Evolutionary conservation across 768 basidiomycete species (phyloP).

Genomic region (Cystobasidiopsis lactophilus): DNA sequence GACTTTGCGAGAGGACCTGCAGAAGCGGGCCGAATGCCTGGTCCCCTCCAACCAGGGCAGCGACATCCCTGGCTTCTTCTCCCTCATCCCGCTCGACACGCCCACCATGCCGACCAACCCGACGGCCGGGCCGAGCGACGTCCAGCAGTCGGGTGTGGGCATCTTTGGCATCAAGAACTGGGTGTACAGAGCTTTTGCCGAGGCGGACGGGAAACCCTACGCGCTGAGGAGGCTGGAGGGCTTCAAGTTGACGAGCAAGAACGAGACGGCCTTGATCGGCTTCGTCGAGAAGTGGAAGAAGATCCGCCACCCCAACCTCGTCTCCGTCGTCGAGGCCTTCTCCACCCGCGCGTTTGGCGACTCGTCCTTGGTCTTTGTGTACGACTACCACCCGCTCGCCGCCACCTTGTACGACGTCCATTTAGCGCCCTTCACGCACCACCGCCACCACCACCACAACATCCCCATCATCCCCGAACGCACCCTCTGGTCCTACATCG

Average conservation of each 20-base stretch:
- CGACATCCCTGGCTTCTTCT: constrained; percentile 76
- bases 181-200: constrained; percentile 60
- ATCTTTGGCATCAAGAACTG: constrained; percentile 64
- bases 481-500: constrained; percentile 73
- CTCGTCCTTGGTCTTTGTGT: constrained; percentile 74
- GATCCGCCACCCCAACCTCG: constrained; percentile 64
- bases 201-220: constrained; percentile 54
- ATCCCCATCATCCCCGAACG: constrained; percentile 42
- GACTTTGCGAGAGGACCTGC: constrained; percentile 40
- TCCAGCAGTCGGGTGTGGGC: constrained; percentile 24
- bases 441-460: constrained; percentile 27
- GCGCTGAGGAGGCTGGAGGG: constrained; percentile 68
- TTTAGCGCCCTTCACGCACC: constrained; percentile 11
- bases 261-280: constrained; percentile 50
- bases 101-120: not conserved
- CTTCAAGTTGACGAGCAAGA: constrained; percentile 41
- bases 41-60: constrained; percentile 27
- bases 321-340: constrained; percentile 71
- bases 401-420: constrained; percentile 57
- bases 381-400: constrained; percentile 66
- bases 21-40: constrained; percentile 31
- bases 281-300: constrained; percentile 68
- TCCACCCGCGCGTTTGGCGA: constrained; percentile 83
- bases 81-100: constrained; percentile 52
- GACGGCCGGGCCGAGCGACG: not conserved